Evolutionary conservation across 176 grass and related monocot species (phyloP).

Genomic region (Olyra latifolia): DNA sequence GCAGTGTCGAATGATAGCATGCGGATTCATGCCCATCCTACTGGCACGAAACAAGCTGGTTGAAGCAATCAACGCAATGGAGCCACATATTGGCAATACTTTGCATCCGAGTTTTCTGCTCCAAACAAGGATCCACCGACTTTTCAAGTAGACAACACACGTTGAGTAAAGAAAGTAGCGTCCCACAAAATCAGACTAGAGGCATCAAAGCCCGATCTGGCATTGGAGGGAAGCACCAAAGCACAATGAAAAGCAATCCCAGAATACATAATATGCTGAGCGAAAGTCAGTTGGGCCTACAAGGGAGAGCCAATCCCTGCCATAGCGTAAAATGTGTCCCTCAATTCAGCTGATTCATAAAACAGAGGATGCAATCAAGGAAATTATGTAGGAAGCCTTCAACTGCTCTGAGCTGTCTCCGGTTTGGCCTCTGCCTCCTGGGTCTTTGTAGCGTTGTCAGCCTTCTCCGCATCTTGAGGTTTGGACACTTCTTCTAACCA

Average conservation of each 20-base stretch:
- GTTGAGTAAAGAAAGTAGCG: neutral
- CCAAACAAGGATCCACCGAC: neutral
- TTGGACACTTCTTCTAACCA: conserved; percentile 45
- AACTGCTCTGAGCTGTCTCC: conserved; percentile 37
- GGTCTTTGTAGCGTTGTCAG: conserved; percentile 1
- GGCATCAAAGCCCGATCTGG: neutral
- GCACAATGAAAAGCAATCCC: conserved; percentile 10
- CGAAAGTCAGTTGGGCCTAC: conserved; percentile 14
- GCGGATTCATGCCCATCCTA: neutral
- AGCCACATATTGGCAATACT: neutral
- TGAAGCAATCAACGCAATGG: neutral
- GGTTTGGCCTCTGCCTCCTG: conserved; percentile 33
- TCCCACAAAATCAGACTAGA: neutral
- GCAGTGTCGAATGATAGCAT: no score
- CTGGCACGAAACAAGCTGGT: neutral
- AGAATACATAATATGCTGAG: conserved; percentile 32
- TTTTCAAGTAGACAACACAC: neutral
- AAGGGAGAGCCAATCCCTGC: neutral
- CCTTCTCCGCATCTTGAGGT: conserved; percentile 39
- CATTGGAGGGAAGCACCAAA: neutral
- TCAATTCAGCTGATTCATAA: conserved; percentile 14
- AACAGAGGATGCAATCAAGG: conserved; percentile 26
- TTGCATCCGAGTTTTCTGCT: neutral
- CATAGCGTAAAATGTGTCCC: conserved; percentile 20
- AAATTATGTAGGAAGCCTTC: conserved; percentile 29